Percentiles rank a stretch among this genome's conserved stretches.
Conservation (phyloP, 176 grass and related monocot genomes). For the Cenchrus purpureus region DNA sequence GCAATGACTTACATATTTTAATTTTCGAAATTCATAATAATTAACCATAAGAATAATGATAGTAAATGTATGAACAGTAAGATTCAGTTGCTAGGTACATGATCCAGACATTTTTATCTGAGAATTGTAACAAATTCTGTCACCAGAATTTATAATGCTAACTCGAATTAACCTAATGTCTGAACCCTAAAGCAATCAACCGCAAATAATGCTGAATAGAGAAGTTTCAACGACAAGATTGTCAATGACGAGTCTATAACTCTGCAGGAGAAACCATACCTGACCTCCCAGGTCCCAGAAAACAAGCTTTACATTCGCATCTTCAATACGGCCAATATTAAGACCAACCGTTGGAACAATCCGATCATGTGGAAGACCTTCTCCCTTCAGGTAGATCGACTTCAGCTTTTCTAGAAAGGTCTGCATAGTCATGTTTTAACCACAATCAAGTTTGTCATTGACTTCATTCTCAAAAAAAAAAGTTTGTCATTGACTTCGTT, state of each 20-base stretch:
- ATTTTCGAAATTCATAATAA: too few species aligned
- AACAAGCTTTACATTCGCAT: constrained; percentile 85
- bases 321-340: constrained; percentile 95
- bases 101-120: constrained; percentile 4
- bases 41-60: too few species aligned
- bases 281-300: constrained; percentile 99
- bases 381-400: constrained; percentile 74
- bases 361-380: constrained; percentile 80
- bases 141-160: constrained; percentile 14
- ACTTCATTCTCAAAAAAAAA: neutral
- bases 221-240: neutral
- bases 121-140: neutral
- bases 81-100: neutral
- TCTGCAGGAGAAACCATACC: constrained; percentile 53
- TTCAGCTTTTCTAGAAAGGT: constrained; percentile 98
- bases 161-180: neutral
- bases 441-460: neutral
- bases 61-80: too few species aligned
- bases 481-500: too few species aligned
- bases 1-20: too few species aligned
- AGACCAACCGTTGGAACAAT: constrained; percentile 96
- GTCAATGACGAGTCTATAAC: neutral
- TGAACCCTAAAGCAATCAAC: neutral
- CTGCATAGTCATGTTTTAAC: constrained; percentile 48
- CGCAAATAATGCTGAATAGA: neutral